These are phyloP conservation scores for Tetrastigma voinierianum DNA, from an alignment of 164 flowering plant genomes.

Conservation along the genomic window DNA sequence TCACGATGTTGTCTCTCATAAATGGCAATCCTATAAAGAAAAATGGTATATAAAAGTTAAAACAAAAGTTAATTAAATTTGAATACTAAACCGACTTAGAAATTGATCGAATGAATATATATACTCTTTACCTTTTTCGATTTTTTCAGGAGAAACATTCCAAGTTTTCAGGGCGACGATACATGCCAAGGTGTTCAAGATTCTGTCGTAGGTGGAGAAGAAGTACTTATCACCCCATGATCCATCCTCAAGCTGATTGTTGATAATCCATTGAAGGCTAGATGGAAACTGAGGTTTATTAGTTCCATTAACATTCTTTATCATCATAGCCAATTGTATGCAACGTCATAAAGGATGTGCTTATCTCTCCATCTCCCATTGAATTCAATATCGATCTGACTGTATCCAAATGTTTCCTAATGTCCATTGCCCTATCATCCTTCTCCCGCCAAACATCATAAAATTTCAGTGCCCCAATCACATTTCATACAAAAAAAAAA, in stretches of 20 bases:
- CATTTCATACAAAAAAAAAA: background rate
- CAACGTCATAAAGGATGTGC: slow-evolving; percentile 82
- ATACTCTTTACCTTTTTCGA: slow-evolving; percentile 44
- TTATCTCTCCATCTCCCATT: slow-evolving; percentile 83
- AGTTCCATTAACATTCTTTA: slow-evolving; percentile 44
- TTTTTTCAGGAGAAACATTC: slow-evolving; percentile 49
- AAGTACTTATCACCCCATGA: slow-evolving; percentile 79
- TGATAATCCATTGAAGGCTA: slow-evolving; percentile 63
- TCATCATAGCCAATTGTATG: slow-evolving; percentile 90
- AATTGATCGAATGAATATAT: too few relatives aligned
- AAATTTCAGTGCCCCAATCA: too few relatives aligned
- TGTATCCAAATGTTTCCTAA: slow-evolving; percentile 24
- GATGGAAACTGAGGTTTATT: slow-evolving; percentile 75
- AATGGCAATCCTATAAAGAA: slow-evolving; percentile 47
- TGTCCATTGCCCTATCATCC: slow-evolving; percentile 20
- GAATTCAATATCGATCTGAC: slow-evolving; percentile 46
- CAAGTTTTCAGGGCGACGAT: slow-evolving; percentile 70
- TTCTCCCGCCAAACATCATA: background rate
- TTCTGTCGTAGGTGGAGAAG: slow-evolving; percentile 66
- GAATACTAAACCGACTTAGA: too few relatives aligned
- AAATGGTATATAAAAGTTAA: too few relatives aligned
- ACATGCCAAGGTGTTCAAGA: slow-evolving; percentile 76
- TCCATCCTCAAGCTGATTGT: slow-evolving; percentile 75
- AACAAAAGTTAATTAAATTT: too few relatives aligned
- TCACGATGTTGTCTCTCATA: slow-evolving; percentile 51